These are phyloP conservation scores for Panellus pusillus DNA, from an alignment of 768 basidiomycete genomes.

Conservation along the genomic window DNA sequence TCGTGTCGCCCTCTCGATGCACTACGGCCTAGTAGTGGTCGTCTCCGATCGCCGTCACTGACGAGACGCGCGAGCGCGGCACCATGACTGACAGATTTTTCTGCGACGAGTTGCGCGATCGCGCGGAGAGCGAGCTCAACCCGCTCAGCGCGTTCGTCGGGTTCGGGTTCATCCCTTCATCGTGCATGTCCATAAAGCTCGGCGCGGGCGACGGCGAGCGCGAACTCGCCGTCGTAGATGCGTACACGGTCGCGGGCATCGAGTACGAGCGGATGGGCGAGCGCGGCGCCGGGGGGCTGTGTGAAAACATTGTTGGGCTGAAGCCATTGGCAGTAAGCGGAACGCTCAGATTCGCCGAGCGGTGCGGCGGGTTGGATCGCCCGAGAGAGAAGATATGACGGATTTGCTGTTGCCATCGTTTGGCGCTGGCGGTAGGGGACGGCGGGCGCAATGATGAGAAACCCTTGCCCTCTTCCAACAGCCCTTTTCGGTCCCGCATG, in stretches of 20 bases:
- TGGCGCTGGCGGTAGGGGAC: slow-evolving; percentile 33
- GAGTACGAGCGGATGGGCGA: slow-evolving; percentile 42
- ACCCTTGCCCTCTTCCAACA: slow-evolving; percentile 55
- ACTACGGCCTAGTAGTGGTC: not conserved
- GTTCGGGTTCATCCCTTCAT: slow-evolving; percentile 23
- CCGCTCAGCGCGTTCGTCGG: slow-evolving; percentile 27
- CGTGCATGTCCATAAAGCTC: slow-evolving; percentile 36
- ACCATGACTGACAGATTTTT: slow-evolving; percentile 57
- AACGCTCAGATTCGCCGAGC: slow-evolving; percentile 25
- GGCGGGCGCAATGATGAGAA: slow-evolving; percentile 27
- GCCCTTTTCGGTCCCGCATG: slow-evolving; percentile 38
- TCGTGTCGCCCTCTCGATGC: no score
- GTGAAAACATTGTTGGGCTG: slow-evolving; percentile 25
- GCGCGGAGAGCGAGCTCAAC: slow-evolving; percentile 48
- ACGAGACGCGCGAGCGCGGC: slow-evolving; percentile 40
- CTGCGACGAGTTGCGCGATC: slow-evolving; percentile 69
- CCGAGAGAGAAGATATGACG: slow-evolving; percentile 34
- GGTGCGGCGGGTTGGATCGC: slow-evolving; percentile 27
- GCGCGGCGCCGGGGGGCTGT: slow-evolving; percentile 21
- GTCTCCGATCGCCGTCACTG: slow-evolving; percentile 29
- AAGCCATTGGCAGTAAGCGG: slow-evolving; percentile 19
- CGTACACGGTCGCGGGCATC: slow-evolving; percentile 38
- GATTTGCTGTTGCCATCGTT: slow-evolving; percentile 35
- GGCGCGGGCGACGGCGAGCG: slow-evolving; percentile 52
- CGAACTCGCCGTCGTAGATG: slow-evolving; percentile 38